A percentile compares a stretch with the other conserved stretches of the same genome.
These are phyloP conservation scores for Aaosphaeria pasadenensis DNA, from an alignment of 2,329 filamentous ascomycete species.

Conservation along the genomic window DNA sequence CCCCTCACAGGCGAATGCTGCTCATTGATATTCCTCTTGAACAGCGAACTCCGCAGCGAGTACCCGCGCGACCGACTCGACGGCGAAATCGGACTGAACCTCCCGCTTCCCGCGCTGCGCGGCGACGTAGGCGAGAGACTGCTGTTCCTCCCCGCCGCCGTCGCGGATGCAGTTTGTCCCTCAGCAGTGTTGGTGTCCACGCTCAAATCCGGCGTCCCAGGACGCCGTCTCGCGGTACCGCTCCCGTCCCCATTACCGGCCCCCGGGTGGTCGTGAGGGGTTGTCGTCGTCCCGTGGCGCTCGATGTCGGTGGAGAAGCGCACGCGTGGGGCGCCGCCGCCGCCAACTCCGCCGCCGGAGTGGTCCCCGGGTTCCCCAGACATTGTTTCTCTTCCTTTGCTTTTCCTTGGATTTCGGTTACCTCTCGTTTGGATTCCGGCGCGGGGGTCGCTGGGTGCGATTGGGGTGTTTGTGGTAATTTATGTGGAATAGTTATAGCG, in stretches of 20 bases:
- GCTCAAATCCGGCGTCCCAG: constrained; percentile 31
- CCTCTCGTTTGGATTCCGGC: no score
- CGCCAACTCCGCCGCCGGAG: constrained; percentile 3
- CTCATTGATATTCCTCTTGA: constrained; percentile 40
- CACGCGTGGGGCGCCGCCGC: constrained; percentile 28
- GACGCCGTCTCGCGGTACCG: constrained; percentile 16
- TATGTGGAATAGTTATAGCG: no score
- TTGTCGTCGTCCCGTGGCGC: constrained; percentile 15
- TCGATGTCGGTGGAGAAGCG: constrained; percentile 38
- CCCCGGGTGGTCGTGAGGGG: constrained; percentile 12
- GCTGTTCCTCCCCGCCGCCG: constrained; percentile 4
- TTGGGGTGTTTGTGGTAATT: no score
- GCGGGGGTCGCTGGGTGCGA: no score
- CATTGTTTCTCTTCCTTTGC: no score
- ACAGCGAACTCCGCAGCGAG: constrained; percentile 45
- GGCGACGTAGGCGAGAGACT: constrained; percentile 19
- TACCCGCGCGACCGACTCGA: constrained; percentile 40
- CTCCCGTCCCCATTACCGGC: constrained; percentile 7
- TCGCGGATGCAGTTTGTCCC: constrained; percentile 7
- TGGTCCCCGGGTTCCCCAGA: no score
- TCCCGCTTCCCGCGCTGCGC: constrained; percentile 5
- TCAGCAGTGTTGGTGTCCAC: constrained; percentile 24
- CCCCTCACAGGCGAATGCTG: constrained; percentile 29
- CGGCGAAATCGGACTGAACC: constrained; percentile 32
- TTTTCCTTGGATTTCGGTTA: no score